Base-by-base conservation (phyloP, 129 eudicot species). In the sunflower (Helianthus annuus) region DNA sequence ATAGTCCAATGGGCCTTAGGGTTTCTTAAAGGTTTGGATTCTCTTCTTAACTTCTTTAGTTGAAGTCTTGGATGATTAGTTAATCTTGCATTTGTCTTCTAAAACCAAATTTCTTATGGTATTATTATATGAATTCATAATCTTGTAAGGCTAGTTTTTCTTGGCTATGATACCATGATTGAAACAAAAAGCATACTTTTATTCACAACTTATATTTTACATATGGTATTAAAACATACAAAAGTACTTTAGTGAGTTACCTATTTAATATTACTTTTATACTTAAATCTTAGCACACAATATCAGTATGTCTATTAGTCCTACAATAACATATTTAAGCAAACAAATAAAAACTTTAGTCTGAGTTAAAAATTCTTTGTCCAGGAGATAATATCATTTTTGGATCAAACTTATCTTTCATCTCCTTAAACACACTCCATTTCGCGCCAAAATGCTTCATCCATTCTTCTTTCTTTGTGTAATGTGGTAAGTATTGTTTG, bases 351-450 rank as follows among this genome's bases (percentile, higher is more conserved):
- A 12, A 63, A 15, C 53, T 0, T 42, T n/a, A n/a, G n/a, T n/a
- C 5, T 44, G 66, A 68, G 44, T 10, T 68, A 67, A 81, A 81
- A 66, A 81, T 81, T 48, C 67, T 17, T 76, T 81, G 85, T 38
- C 85, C 85, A 17, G 85, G 85, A 49, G 85, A 81, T 15, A 76
- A 27, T 53, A 81, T 81, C 75, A 24, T 24, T 76, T 81, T 81
- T 22, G 85, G 85, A 71, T 81, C 85, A 76, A 76, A 81, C 56
- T 22, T 44, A 2, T 38, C 44, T 81, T 81, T 81, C 66, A 42
- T 81, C 58, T 76, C 54, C 22, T 71, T 48, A 65, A 81, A 71
- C 2, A 27, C 40, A 64, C 40, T 44, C 85, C 81, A 81, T 76
- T 81, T 81, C 36, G 48, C 49, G 46, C 85, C 81, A 71, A 81